A percentile compares a stretch with the other conserved stretches of the same genome.
Evolutionary conservation across 495 filamentous ascomycete species (phyloP).

Genomic region (Hyaloscypha finlandica): DNA sequence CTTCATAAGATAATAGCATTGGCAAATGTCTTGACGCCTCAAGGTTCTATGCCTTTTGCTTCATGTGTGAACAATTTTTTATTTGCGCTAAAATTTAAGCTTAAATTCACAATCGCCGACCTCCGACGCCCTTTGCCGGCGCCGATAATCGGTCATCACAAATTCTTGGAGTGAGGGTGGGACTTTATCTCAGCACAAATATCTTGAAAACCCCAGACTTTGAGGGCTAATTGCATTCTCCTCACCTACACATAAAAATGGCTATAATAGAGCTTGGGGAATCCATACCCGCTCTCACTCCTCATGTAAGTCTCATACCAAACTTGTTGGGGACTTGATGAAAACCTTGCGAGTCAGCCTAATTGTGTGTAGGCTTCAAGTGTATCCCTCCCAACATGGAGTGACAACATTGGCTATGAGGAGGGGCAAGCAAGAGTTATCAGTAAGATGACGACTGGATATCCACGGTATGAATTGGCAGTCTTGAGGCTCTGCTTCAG

Average conservation of each 20-base stretch:
- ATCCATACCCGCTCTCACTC: conserved; percentile 61
- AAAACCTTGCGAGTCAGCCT: conserved; percentile 23
- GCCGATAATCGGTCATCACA: conserved; percentile 10
- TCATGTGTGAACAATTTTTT: background rate
- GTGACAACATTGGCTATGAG: conserved; percentile 86
- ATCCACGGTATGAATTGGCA: conserved; percentile 66
- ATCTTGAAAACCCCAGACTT: too few relatives aligned
- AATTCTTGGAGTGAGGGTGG: background rate
- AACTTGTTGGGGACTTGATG: background rate
- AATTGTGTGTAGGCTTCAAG: conserved; percentile 74
- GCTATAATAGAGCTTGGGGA: conserved; percentile 42
- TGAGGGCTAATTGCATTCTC: background rate
- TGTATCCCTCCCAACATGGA: conserved; percentile 94
- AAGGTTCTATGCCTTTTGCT: background rate
- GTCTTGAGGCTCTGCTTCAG: background rate
- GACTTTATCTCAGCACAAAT: too few relatives aligned
- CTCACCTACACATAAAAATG: background rate
- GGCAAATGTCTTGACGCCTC: too few relatives aligned
- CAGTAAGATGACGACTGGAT: conserved; percentile 83
- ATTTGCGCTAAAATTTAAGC: conserved; percentile 16
- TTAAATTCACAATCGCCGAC: conserved; percentile 5
- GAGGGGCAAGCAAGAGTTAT: conserved; percentile 88
- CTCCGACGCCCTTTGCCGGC: background rate
- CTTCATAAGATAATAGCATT: background rate
- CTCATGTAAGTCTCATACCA: conserved; percentile 50